A percentile compares a stretch with the other conserved stretches of the same genome.
Conservation (phyloP, 148 eudicot genomes). For the Fagopyrum tataricum region DNA sequence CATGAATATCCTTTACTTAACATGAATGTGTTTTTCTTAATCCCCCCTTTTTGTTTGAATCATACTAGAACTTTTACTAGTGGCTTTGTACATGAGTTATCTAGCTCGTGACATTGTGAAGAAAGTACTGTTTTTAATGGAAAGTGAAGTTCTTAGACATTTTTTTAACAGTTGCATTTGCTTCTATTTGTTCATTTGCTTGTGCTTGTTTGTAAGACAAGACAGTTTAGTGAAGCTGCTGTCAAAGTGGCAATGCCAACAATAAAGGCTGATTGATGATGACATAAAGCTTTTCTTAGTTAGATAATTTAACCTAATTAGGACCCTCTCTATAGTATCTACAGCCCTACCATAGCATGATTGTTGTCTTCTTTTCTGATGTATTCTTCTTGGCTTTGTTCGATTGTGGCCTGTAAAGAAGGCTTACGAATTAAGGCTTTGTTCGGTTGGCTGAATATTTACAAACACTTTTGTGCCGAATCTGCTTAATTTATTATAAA, state of each 20-base stretch:
- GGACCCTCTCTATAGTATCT: background rate
- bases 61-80: background rate
- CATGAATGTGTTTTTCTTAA: background rate
- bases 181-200: background rate
- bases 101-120: slow-evolving; percentile 11
- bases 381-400: no score
- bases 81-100: slow-evolving; percentile 3
- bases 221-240: background rate
- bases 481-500: no score
- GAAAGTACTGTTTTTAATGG: background rate
- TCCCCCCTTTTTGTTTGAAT: background rate
- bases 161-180: background rate
- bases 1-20: background rate
- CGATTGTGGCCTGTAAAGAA: no score
- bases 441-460: no score
- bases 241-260: background rate
- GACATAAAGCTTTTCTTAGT: background rate
- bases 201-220: background rate
- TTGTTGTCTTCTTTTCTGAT: no score
- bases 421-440: no score
- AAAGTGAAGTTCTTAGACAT: background rate
- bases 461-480: no score
- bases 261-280: background rate
- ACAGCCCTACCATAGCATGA: background rate
- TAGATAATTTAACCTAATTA: background rate